Percentiles rank a stretch among this genome's conserved stretches.
phyloP scores from a whole-genome alignment of 2,329 filamentous ascomycete species.

The Paradendryphiella salina region DNA sequence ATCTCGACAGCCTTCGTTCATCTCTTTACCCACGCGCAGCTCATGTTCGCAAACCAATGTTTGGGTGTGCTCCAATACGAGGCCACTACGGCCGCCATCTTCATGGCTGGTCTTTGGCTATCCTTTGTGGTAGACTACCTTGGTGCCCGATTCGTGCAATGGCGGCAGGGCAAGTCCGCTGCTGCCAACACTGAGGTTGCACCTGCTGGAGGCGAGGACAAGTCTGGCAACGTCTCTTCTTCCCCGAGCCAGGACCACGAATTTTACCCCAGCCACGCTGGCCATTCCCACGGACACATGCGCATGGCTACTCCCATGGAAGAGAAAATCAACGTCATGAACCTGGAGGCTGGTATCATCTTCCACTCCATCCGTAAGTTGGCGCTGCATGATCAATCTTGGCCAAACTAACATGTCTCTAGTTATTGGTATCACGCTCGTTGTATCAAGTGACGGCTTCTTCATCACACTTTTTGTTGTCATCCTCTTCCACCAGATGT shows the following conservation, averaged over 20 bases:
- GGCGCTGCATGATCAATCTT: neutral
- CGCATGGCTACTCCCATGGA: conserved; percentile 28
- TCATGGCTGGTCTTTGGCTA: conserved; percentile 74
- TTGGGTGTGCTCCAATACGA: conserved; percentile 69
- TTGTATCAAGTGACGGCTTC: conserved; percentile 56
- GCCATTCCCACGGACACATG: conserved; percentile 29
- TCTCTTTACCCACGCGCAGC: conserved; percentile 71
- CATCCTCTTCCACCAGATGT: conserved; percentile 77
- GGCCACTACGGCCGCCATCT: conserved; percentile 68
- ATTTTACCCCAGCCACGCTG: conserved; percentile 18
- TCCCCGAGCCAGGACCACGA: conserved; percentile 20
- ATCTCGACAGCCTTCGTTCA: conserved; percentile 71
- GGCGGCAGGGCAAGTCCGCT: conserved; percentile 33
- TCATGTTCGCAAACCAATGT: conserved; percentile 74
- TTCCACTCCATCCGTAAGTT: conserved; percentile 71
- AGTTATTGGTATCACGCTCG: conserved; percentile 67
- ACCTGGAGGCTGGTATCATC: conserved; percentile 73
- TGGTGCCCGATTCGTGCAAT: conserved; percentile 61
- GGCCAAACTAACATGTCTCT: neutral
- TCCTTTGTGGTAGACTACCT: conserved; percentile 73
- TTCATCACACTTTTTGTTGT: conserved; percentile 61
- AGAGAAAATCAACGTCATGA: conserved; percentile 63
- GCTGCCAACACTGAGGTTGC: conserved; percentile 20
- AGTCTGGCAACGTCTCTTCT: conserved; percentile 16
- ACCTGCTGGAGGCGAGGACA: conserved; percentile 12